Evolutionary conservation across 768 basidiomycete genomes (phyloP).

Genomic region (Dioszegia hungarica): DNA sequence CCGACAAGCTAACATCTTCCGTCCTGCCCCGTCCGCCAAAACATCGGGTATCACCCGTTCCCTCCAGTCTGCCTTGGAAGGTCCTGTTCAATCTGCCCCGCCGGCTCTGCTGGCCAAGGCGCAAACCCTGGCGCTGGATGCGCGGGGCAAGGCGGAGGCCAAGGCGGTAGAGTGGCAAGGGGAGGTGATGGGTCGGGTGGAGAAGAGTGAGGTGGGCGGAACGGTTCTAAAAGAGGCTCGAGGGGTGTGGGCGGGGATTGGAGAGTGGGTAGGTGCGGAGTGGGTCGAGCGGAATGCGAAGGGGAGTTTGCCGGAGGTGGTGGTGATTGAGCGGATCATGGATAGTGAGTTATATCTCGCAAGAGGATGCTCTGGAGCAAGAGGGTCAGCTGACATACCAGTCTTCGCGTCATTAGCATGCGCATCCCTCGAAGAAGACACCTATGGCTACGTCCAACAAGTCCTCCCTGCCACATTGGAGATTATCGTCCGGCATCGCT

Average conservation of each 20-base stretch:
- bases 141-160: constrained; percentile 9
- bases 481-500: constrained; percentile 32
- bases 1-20: constrained; percentile 36
- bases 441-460: constrained; percentile 45
- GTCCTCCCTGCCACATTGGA: constrained; percentile 38
- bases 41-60: constrained; percentile 9
- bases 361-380: too few relatives aligned
- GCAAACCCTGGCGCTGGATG: constrained; percentile 5
- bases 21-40: constrained; percentile 18
- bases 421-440: constrained; percentile 42
- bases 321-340: constrained; percentile 15
- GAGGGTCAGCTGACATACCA: constrained; percentile 9
- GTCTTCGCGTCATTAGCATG: constrained; percentile 35
- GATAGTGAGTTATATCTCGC: constrained; percentile 23
- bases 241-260: constrained; percentile 12
- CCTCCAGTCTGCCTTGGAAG: constrained; percentile 22
- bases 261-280: constrained; percentile 26
- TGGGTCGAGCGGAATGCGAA: constrained; percentile 25
- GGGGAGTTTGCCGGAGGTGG: constrained; percentile 6
- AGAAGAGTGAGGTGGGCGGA: constrained; percentile 15
- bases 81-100: constrained; percentile 20
- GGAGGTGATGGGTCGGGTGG: constrained; percentile 22
- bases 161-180: constrained; percentile 15
- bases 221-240: constrained; percentile 18
- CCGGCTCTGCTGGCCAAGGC: constrained; percentile 21